Percentiles rank a stretch among this genome's conserved stretches.
Evolutionary conservation across 73 alveolate species (phyloP).

Genomic region (Paramecium biaurelia): DNA sequence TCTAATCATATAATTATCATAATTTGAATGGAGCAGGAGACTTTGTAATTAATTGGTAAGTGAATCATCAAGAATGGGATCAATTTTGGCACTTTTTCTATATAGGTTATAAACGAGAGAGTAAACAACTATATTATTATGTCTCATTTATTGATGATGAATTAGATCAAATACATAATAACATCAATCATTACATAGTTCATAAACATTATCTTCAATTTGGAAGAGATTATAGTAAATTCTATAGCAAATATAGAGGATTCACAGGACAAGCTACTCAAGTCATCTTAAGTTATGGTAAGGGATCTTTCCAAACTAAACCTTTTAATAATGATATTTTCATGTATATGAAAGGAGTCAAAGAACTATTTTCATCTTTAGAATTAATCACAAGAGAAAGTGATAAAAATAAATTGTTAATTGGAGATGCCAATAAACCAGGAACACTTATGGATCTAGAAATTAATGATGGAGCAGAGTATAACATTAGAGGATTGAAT

Average conservation of each 20-base stretch:
- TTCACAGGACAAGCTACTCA: neutral
- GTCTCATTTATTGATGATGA: constrained; percentile 2
- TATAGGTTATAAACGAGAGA: neutral
- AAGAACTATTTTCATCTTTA: neutral
- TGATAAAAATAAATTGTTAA: neutral
- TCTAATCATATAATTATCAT: neutral
- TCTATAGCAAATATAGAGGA: neutral
- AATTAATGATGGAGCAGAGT: neutral
- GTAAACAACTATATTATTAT: neutral
- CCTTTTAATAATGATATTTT: neutral
- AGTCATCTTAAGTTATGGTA: neutral
- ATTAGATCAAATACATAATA: neutral
- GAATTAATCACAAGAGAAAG: neutral
- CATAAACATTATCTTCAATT: constrained; percentile 17
- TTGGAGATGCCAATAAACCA: neutral
- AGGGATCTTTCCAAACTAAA: neutral
- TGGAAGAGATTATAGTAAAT: neutral
- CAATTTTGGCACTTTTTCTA: constrained; percentile 7
- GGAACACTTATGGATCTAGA: neutral
- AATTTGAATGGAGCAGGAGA: constrained; percentile 32
- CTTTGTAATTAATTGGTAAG: neutral
- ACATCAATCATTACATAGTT: neutral
- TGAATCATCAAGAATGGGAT: neutral
- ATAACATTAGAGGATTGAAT: constrained; percentile 1
- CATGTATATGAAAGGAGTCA: neutral